Evolutionary conservation across 495 filamentous ascomycete species (phyloP), one percentile per base, ranked within the genome.

Genomic region (Tirmania nivea): DNA sequence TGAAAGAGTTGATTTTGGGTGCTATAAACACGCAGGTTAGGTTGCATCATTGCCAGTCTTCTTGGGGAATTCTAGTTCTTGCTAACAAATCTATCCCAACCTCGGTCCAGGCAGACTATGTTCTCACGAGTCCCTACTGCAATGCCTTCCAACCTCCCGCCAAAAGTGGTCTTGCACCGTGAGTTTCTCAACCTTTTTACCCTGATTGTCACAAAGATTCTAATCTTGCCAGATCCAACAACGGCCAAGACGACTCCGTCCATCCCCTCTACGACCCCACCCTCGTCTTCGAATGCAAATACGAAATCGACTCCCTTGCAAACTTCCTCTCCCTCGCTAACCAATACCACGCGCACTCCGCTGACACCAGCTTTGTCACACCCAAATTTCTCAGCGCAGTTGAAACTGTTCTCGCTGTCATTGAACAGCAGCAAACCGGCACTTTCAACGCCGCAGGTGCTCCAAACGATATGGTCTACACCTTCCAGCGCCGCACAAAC

Each of bases 121-220:
- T 99, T 19, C 93, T 96, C 55, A 76, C 86, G 56, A 86, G 83
- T 2, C 90, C 92, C 3, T 99, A 95, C 69, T 99, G 90, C 73
- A 94, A 96, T 69, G 89, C 92, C 31, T 99, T 96, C 69, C 90
- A 99, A 58, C 89, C 90, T 3, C 90, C 90, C 0, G 78, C 83
- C 12, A 80, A 84, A 14, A 90, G 85, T 54, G 76, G 79, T 3
- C 70, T 95, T 1, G 60, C 69, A 9, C 71, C 81, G 59, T 61
- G 59, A 48, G 59, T 61, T 42, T 20, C n/a, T 16, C 12, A 25
- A 16, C 45, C 8, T n/a, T 19, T 8, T 9, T 11, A 5, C 10
- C 10, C 34, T 53, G 20, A 10, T 19, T 35, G 19, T 51, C 14
- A 45, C 39, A 45, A 45, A 45, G 12, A 14, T 19, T 45, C 14